Percentiles rank a stretch among this genome's conserved stretches.
phyloP scores from a whole-genome alignment of 257 asterid species.

The Coffea eugenioides region DNA sequence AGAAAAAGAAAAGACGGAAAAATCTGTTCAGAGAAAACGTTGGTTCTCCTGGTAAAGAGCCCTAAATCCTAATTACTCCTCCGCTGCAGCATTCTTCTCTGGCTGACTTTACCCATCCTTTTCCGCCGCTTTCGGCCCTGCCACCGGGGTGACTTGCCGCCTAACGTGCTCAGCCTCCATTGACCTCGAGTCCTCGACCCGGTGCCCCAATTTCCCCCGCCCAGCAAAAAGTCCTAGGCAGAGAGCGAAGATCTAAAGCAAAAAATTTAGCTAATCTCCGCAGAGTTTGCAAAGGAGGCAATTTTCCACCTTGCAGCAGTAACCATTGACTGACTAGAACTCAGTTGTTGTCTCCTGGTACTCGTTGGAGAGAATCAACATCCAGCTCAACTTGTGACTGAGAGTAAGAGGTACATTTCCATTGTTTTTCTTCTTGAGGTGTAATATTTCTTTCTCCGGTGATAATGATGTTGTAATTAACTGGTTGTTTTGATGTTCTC shows the following conservation, averaged over 20 bases:
- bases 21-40: background rate
- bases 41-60: background rate
- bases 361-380: background rate
- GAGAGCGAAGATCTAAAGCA: background rate
- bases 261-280: background rate
- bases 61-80: background rate
- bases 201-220: background rate
- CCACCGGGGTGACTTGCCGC: background rate
- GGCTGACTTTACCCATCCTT: background rate
- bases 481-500: background rate
- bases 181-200: background rate
- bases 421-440: too few species aligned
- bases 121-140: background rate
- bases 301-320: too few species aligned
- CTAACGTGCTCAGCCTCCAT: background rate
- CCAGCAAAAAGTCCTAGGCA: too few species aligned
- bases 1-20: too few species aligned
- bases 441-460: background rate
- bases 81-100: background rate
- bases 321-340: background rate
- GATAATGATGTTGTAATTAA: too few species aligned
- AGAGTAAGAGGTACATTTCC: background rate
- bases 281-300: background rate
- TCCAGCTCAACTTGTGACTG: background rate
- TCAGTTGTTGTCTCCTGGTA: too few species aligned